These are phyloP conservation scores for Canariomyces notabilis DNA, from an alignment of 2,329 filamentous ascomycete genomes.

Conservation along the genomic window DNA sequence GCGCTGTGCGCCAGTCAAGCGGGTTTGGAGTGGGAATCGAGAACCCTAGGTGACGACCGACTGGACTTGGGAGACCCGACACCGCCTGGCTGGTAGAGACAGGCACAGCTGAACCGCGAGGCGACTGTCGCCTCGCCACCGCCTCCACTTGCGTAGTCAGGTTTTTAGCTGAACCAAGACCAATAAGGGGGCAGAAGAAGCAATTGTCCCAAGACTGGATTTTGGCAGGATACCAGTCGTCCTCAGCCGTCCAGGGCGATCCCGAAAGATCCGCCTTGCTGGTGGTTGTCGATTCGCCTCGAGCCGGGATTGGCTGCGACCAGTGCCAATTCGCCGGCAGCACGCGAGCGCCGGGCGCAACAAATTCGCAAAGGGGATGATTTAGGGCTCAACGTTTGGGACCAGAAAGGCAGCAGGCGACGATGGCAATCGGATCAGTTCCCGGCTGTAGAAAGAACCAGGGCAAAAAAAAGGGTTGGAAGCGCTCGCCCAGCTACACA, in stretches of 20 bases:
- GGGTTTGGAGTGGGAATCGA: too few species aligned
- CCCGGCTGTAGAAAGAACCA: background rate
- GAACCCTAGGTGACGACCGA: background rate
- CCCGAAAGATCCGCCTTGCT: background rate
- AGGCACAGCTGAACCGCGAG: slow-evolving; percentile 17
- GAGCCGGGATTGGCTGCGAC: slow-evolving; percentile 10
- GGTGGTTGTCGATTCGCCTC: slow-evolving; percentile 2
- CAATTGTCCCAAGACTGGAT: background rate
- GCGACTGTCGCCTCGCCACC: slow-evolving; percentile 19
- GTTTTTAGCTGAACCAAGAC: slow-evolving; percentile 13
- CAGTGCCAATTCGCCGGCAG: slow-evolving; percentile 5
- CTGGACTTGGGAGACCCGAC: background rate
- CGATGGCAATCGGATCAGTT: background rate
- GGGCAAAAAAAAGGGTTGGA: background rate
- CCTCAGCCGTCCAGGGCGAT: slow-evolving; percentile 7
- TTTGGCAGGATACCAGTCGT: background rate
- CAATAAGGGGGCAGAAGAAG: slow-evolving; percentile 4
- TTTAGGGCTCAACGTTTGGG: too few species aligned
- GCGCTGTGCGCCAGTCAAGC: background rate
- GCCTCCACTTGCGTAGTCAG: slow-evolving; percentile 9
- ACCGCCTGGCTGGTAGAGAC: background rate
- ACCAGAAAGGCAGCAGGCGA: background rate
- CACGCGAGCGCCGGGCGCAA: slow-evolving; percentile 5
- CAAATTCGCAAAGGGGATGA: background rate
- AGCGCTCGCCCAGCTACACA: slow-evolving; percentile 3